Conservation (phyloP, 2,329 filamentous ascomycete species). For the Ophiostoma perfectum region DNA sequence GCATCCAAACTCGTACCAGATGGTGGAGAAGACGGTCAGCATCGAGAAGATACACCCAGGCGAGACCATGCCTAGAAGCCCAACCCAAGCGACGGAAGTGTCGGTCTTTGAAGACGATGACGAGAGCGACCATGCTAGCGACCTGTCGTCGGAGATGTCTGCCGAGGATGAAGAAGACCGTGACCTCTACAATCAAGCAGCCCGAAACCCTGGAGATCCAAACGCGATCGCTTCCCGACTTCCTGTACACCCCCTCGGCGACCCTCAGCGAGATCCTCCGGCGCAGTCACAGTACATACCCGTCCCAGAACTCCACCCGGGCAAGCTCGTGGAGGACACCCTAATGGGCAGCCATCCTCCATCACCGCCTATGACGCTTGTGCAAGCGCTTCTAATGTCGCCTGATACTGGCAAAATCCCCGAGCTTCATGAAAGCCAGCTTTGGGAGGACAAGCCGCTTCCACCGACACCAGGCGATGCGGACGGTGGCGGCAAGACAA, state of each 20-base stretch:
- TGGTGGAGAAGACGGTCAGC: background rate
- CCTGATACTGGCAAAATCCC: slow-evolving; percentile 37
- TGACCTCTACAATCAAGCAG: slow-evolving; percentile 22
- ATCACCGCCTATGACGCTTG: slow-evolving; percentile 45
- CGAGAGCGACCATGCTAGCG: slow-evolving; percentile 47
- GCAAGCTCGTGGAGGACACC: slow-evolving; percentile 20
- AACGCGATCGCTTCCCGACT: background rate
- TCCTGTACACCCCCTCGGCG: background rate
- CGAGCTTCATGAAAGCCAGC: slow-evolving; percentile 38
- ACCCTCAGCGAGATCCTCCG: background rate
- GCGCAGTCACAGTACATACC: slow-evolving; percentile 14
- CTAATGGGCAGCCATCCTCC: slow-evolving; percentile 31
- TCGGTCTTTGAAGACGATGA: slow-evolving; percentile 46
- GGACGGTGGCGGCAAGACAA: slow-evolving; percentile 7
- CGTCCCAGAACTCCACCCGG: slow-evolving; percentile 21
- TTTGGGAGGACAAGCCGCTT: slow-evolving; percentile 42
- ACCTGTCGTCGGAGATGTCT: slow-evolving; percentile 60
- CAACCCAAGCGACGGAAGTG: slow-evolving; percentile 32
- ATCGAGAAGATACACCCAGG: slow-evolving; percentile 34
- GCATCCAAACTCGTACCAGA: background rate
- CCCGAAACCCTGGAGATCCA: background rate
- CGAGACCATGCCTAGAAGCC: slow-evolving; percentile 31
- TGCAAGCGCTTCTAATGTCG: slow-evolving; percentile 43
- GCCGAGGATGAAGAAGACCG: slow-evolving; percentile 39
- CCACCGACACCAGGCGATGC: slow-evolving; percentile 41